Conservation (phyloP, 2,329 filamentous ascomycete species). For the Blastomyces percursus region DNA sequence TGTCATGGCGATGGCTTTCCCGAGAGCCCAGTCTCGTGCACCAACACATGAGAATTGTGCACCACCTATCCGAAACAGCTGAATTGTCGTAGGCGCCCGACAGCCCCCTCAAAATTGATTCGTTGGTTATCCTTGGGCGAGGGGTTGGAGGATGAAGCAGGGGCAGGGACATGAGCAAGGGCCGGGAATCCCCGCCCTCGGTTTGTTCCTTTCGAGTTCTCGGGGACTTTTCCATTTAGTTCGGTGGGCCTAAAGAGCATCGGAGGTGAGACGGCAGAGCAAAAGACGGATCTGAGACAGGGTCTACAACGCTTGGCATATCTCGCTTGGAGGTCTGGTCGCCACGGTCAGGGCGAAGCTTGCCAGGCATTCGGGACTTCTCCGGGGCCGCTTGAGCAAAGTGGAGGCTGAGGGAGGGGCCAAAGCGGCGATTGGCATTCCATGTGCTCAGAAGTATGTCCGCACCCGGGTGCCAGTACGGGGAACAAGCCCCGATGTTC, state of each 20-base stretch:
- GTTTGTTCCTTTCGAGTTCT: not conserved
- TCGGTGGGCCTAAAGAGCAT: not conserved
- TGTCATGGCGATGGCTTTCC: too few species aligned
- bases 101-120: not conserved
- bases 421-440: not conserved
- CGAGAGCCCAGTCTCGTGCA: too few species aligned
- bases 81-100: not conserved
- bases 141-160: not conserved
- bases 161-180: not conserved
- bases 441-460: too few species aligned
- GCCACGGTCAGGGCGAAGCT: not conserved
- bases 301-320: slow-evolving; percentile 1
- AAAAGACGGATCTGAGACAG: slow-evolving; percentile 3
- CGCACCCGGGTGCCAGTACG: too few species aligned
- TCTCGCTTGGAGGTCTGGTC: slow-evolving; percentile 2
- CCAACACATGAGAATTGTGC: too few species aligned
- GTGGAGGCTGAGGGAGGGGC: not conserved
- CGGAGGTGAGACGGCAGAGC: not conserved
- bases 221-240: not conserved
- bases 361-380: slow-evolving; percentile 4
- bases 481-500: too few species aligned
- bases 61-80: too few species aligned
- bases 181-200: not conserved
- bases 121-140: not conserved
- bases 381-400: not conserved